Evolutionary conservation across 495 filamentous ascomycete species (phyloP).

Genomic region (Aspergillus ellipticus): DNA sequence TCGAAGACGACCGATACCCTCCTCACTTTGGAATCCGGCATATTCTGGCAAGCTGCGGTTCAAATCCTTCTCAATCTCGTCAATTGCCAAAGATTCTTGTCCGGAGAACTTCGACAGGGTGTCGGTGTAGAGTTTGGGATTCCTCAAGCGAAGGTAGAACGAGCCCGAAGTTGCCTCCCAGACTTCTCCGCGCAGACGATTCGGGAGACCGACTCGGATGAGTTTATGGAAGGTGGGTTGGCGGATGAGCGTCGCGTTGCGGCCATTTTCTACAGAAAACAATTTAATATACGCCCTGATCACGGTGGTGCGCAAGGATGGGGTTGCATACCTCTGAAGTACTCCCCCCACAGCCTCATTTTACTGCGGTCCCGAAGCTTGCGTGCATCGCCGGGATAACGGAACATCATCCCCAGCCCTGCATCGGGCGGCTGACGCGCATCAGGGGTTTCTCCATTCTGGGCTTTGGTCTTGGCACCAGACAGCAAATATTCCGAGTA

Average conservation of each 20-base stretch:
- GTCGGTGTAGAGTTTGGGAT: conserved; percentile 75
- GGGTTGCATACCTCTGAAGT: conserved; percentile 61
- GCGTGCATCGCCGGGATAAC: conserved; percentile 92
- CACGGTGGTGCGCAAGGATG: not conserved
- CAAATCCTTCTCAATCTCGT: conserved; percentile 97
- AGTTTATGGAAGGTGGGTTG: conserved; percentile 98
- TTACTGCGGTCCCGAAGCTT: conserved; percentile 94
- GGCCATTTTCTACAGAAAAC: conserved; percentile 70
- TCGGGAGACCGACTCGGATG: conserved; percentile 91
- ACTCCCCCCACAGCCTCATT: conserved; percentile 96
- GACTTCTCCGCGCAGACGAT: conserved; percentile 86
- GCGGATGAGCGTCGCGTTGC: conserved; percentile 84
- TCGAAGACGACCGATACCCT: conserved; percentile 86
- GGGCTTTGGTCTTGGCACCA: conserved; percentile 35
- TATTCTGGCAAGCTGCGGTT: conserved; percentile 96
- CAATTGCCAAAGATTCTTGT: conserved; percentile 84
- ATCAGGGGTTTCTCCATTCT: conserved; percentile 33
- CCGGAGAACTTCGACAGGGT: conserved; percentile 80
- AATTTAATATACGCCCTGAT: conserved; percentile 7
- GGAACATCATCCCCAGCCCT: conserved; percentile 87
- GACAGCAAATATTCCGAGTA: conserved; percentile 90
- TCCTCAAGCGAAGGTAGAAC: conserved; percentile 79
- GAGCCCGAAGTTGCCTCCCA: conserved; percentile 95
- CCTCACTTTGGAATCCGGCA: conserved; percentile 92
- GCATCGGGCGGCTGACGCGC: conserved; percentile 77